Base-by-base conservation (phyloP, 176 grass and related monocot species). In the Phoenix roebelenii region DNA sequence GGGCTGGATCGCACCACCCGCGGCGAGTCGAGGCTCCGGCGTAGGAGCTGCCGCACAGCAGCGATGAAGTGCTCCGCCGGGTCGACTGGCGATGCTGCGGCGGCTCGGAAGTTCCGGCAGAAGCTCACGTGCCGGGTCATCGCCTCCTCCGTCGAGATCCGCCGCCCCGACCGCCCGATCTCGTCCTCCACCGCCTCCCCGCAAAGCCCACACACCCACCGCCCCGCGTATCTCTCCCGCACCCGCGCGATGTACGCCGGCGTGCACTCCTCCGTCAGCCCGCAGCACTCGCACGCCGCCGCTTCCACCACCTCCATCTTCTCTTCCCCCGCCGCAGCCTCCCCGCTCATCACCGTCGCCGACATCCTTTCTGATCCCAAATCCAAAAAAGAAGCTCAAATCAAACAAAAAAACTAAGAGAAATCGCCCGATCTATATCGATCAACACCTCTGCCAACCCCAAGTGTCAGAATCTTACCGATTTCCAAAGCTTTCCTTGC, bases 211-310 rank as follows among this genome's bases (percentile, higher is more conserved):
- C 89, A 94, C 70, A 94, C 83, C 89, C 89, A 94, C 18, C 68
- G 9, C 2, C 89, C 89, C 0, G 44, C 81, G 71, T 82, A 88
- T 29, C 80, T 65, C 51, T 76, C 80, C 5, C 89, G 80, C 30
- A 94, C 85, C 4, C 54, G 25, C 15, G 70, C 80, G 49, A 83
- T 74, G 71, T 94, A 94, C 59, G 80, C 71, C 14, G 68, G 74
- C 44, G 89, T 94, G 77, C 89, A 94, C 77, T 94, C 89, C 71
- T 94, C 89, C 55, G 79, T 83, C 84, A 94, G 77, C 1, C 80
- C 80, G 72, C 89, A 94, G 74, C 89, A 94, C 60, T 94, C 89
- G 74, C 89, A 92, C 26, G 77, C 77, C 18, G 86, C 80, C 19
- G 81, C 78, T 53, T 73, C 70, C 14, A 71, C 71, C 74, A 66